Evolutionary conservation across 441 rosid genomes (phyloP).

Genomic region (Populus hybrid): DNA sequence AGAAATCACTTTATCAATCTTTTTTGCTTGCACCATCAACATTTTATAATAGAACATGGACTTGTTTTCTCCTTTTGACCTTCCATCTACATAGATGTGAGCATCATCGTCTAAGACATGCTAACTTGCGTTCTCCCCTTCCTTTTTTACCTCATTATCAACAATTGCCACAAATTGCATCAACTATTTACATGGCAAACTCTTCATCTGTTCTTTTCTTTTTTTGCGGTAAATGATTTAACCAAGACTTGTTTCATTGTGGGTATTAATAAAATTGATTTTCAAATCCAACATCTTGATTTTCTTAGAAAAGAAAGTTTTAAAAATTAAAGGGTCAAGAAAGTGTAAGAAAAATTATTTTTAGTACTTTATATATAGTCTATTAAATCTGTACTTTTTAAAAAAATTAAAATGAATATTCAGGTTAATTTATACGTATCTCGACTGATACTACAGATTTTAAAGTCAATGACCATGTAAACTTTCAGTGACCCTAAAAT

Average conservation of each 20-base stretch:
- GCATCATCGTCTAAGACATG: neutral
- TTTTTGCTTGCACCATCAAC: neutral
- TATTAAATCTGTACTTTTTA: too few species aligned
- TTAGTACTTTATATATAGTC: too few species aligned
- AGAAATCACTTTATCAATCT: neutral
- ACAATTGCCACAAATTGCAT: neutral
- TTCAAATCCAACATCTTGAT: neutral
- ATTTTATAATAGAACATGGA: neutral
- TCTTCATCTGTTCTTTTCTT: neutral
- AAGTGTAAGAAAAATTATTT: too few species aligned
- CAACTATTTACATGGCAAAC: neutral
- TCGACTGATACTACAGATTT: fast-evolving
- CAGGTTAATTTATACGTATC: fast-evolving
- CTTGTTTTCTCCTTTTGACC: neutral
- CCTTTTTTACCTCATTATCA: neutral
- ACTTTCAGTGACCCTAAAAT: fast-evolving
- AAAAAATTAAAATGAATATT: too few species aligned
- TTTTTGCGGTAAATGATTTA: too few species aligned
- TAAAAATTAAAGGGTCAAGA: too few species aligned
- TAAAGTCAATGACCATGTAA: fast-evolving
- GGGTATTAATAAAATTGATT: neutral
- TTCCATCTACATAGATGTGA: neutral
- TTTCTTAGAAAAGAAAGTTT: too few species aligned
- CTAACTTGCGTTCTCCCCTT: neutral
- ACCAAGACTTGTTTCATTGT: neutral